These are phyloP conservation scores for Globisporangium sylvaticum DNA, from an alignment of 352 stramenopile species.

Conservation along the genomic window DNA sequence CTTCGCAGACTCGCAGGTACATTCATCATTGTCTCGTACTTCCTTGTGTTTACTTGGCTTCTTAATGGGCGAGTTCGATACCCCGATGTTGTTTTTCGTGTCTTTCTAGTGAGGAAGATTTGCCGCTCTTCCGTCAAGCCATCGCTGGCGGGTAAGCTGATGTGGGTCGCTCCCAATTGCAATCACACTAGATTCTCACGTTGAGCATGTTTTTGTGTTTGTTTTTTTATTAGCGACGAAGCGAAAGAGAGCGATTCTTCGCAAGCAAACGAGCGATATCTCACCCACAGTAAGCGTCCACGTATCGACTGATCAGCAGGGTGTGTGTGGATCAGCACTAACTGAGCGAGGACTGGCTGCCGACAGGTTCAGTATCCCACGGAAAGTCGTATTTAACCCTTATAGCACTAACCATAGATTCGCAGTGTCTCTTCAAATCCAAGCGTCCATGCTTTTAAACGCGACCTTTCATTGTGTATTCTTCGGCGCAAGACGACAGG, in stretches of 20 bases:
- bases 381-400: slow-evolving; percentile 3
- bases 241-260: slow-evolving; percentile 37
- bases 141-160: slow-evolving; percentile 11
- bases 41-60: neutral
- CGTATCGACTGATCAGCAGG: slow-evolving; percentile 27
- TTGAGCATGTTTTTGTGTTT: neutral
- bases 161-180: neutral
- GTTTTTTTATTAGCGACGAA: slow-evolving; percentile 1
- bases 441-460: neutral
- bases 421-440: neutral
- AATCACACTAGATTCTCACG: neutral
- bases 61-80: neutral
- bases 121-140: slow-evolving; percentile 19
- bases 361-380: neutral
- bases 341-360: neutral
- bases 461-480: slow-evolving; percentile 1
- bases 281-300: slow-evolving; percentile 56
- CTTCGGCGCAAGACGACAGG: neutral
- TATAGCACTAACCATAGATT: neutral
- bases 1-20: slow-evolving; percentile 52
- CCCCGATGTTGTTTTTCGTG: neutral
- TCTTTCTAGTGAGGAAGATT: slow-evolving; percentile 30
- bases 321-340: neutral
- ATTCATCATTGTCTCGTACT: neutral
- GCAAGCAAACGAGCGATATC: slow-evolving; percentile 50